Evolutionary conservation across 306 rosid species (phyloP), one percentile per base, ranked within the genome.

Genomic region (Carpinus viminea): DNA sequence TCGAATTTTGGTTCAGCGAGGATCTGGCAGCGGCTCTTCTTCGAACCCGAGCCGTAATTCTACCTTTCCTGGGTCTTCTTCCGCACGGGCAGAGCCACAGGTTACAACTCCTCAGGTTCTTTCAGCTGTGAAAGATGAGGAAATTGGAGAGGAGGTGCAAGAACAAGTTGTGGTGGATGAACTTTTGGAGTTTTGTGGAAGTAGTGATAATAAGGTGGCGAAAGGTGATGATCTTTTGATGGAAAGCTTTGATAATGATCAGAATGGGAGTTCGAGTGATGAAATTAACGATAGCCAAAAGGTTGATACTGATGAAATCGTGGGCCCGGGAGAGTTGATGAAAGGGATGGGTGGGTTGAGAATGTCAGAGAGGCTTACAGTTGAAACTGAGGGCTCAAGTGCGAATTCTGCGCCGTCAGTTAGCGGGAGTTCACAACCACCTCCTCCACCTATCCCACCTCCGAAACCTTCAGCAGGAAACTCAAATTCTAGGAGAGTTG

Each of bases 401-500:
- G 89, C 79, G 72, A 86, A 69, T 83, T 57, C 86, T 74, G 52
- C 79, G 1, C 54, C 46, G 36, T 45, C 73, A 71, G 62, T 60
- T 79, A 74, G 70, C 36, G 90, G 81, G 51, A 50, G 84, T 74
- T 84, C 97, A 20, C 81, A 84, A 48, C 97, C 99, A 7, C 98
- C 98, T 0, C 98, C 98, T 0, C 98, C 98, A 48, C 98, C 98
- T 26, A 93, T 89, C 83, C 98, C 98, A 31, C 98, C 99, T 11
- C 91, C 91, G 0, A 93, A 84, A 81, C 91, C 92, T 74, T 83
- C 85, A 0, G 83, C 82, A 2, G 48, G 80, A 66, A 92, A 85
- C 88, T 80, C 88, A 18, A 91, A 77, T 86, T 48, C 85, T 2
- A 87, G 93, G 88, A 91, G 91, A 76, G 74, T 13, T 73, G 81